phyloP scores from a whole-genome alignment of 192 early-diverging fungal genomes.

The Entomortierella chlamydospora region DNA sequence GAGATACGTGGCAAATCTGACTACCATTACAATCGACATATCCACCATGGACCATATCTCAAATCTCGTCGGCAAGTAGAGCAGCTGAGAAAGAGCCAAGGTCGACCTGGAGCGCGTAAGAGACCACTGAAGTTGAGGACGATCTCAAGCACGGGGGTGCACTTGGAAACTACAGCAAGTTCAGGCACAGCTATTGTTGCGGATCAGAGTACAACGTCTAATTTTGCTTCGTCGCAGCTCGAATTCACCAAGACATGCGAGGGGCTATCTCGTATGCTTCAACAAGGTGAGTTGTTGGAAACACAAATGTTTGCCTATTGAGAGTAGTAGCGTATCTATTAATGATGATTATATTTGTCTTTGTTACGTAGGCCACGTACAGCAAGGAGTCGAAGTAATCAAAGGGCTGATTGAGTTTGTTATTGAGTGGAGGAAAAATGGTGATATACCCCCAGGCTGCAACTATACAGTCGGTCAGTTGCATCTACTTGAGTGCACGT shows the following conservation, averaged over 20 bases:
- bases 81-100: constrained; percentile 19
- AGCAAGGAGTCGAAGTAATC: constrained; percentile 26
- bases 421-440: constrained; percentile 18
- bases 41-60: constrained; percentile 32
- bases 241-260: constrained; percentile 21
- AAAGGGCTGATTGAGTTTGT: constrained; percentile 2
- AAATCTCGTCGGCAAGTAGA: constrained; percentile 22
- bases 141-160: constrained; percentile 7
- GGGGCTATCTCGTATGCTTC: constrained; percentile 25
- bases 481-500: constrained; percentile 14
- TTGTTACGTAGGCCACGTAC: constrained; percentile 12
- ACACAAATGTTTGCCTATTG: too few species aligned
- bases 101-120: constrained; percentile 15
- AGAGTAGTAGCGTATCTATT: background rate
- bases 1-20: constrained; percentile 17
- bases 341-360: too few species aligned
- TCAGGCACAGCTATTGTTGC: background rate
- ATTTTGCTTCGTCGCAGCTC: background rate
- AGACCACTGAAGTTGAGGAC: constrained; percentile 12
- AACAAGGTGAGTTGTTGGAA: constrained; percentile 21
- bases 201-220: background rate
- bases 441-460: background rate
- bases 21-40: constrained; percentile 13
- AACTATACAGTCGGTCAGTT: constrained; percentile 5
- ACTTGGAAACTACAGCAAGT: background rate